Percentiles rank a stretch among this genome's conserved stretches.
phyloP scores from a whole-genome alignment of 2,329 filamentous ascomycete genomes.

The Penicillium hordei region DNA sequence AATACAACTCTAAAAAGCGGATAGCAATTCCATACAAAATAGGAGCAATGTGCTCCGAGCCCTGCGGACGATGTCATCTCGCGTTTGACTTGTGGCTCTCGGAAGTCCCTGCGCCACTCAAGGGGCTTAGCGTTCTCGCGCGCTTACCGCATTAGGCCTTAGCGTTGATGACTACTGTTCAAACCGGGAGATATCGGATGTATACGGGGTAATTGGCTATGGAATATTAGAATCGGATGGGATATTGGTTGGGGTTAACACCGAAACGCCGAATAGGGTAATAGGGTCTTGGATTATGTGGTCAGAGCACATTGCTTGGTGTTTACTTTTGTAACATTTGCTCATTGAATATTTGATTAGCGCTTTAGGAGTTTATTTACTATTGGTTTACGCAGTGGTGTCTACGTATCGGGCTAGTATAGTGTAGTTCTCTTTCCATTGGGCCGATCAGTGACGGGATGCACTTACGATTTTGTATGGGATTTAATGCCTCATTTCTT shows the following conservation, averaged over 20 bases:
- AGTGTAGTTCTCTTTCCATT: background rate
- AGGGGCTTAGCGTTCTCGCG: constrained; percentile 14
- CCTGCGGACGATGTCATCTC: constrained; percentile 23
- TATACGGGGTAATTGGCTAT: background rate
- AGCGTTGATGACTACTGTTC: constrained; percentile 25
- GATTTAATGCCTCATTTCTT: constrained; percentile 11
- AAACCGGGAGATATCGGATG: constrained; percentile 8
- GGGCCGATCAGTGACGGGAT: background rate
- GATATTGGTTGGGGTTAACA: constrained; percentile 11
- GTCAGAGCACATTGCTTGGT: background rate
- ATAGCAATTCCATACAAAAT: background rate
- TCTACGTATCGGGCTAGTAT: background rate
- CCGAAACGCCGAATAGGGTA: constrained; percentile 22
- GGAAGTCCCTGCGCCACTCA: constrained; percentile 20
- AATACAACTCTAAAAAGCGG: background rate
- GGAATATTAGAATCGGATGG: background rate
- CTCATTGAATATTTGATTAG: background rate
- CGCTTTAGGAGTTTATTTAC: background rate
- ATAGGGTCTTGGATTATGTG: background rate
- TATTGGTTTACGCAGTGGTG: background rate
- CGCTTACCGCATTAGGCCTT: background rate
- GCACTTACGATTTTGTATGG: background rate
- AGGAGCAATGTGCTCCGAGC: constrained; percentile 27
- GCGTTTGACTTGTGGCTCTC: constrained; percentile 19
- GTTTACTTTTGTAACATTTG: background rate